Conservation (phyloP, 1,139 yeast species). For the Nakaseomyces nivariensis region DNA sequence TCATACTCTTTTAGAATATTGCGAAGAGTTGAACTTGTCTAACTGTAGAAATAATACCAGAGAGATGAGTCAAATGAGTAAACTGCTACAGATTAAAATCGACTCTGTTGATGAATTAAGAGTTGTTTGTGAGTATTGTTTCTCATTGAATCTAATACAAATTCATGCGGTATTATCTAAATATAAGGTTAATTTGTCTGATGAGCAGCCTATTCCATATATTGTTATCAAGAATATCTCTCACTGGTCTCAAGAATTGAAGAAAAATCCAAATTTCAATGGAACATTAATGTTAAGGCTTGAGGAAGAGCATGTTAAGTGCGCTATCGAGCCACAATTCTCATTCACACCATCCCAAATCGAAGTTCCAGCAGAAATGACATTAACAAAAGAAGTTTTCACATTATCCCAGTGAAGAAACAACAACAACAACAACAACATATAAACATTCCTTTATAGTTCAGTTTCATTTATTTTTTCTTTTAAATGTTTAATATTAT, state of each 20-base stretch:
- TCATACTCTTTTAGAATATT: neutral
- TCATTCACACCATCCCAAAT: neutral
- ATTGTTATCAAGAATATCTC: neutral
- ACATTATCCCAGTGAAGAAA: neutral
- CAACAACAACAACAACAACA: too few relatives aligned
- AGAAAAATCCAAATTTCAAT: neutral
- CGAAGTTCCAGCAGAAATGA: neutral
- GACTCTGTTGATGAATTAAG: conserved; percentile 81
- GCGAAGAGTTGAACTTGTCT: conserved; percentile 1
- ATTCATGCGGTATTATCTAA: conserved; percentile 82
- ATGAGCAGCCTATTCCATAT: neutral
- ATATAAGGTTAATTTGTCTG: conserved; percentile 37
- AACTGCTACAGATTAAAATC: conserved; percentile 81
- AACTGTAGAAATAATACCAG: conserved; percentile 1
- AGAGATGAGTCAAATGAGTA: conserved; percentile 73
- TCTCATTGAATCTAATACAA: conserved; percentile 84
- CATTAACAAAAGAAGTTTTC: neutral
- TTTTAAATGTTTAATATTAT: neutral
- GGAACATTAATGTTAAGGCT: neutral
- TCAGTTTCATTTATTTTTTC: neutral
- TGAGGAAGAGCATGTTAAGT: neutral
- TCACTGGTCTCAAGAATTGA: neutral
- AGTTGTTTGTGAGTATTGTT: conserved; percentile 87
- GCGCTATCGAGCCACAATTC: neutral
- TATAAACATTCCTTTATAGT: neutral